Conservation (phyloP, 129 eudicot genomes). For the Chrysanthemum makinoi region DNA sequence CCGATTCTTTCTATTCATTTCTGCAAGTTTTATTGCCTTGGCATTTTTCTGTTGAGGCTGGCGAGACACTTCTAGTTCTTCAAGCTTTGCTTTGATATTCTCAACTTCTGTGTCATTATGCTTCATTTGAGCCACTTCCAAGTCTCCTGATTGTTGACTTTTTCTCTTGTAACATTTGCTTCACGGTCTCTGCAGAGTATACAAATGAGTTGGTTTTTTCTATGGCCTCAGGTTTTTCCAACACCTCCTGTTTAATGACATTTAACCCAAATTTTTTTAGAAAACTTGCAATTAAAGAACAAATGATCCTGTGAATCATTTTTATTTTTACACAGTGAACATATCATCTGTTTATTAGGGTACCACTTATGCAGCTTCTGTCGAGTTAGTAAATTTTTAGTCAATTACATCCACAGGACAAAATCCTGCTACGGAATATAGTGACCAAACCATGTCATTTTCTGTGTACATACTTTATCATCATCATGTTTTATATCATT, state of each 20-base stretch:
- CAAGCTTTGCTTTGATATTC: slow-evolving; percentile 66
- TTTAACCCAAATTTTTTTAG: too few species aligned
- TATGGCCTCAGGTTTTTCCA: slow-evolving; percentile 77
- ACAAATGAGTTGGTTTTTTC: slow-evolving; percentile 71
- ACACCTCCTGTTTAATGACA: slow-evolving; percentile 56
- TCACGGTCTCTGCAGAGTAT: slow-evolving; percentile 90
- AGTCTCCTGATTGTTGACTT: slow-evolving; percentile 69
- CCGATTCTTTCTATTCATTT: slow-evolving; percentile 88
- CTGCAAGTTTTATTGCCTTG: slow-evolving; percentile 77
- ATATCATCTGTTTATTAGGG: too few species aligned
- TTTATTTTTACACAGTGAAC: too few species aligned
- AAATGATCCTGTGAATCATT: too few species aligned
- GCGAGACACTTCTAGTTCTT: slow-evolving; percentile 69
- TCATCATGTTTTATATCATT: too few species aligned
- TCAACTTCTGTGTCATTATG: slow-evolving; percentile 67
- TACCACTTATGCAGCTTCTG: too few species aligned
- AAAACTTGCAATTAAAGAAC: too few species aligned
- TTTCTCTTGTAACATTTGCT: slow-evolving; percentile 94
- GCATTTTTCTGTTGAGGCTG: slow-evolving; percentile 52
- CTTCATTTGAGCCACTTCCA: slow-evolving; percentile 70
- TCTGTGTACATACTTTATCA: too few species aligned
- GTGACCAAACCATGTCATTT: too few species aligned
- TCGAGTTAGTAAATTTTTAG: too few species aligned
- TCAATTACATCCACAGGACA: too few species aligned
- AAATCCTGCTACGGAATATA: too few species aligned